Percentiles rank a stretch among this genome's conserved stretches.
Conservation (phyloP, 2,329 filamentous ascomycete genomes). For the Domatiomyces globalis region DNA sequence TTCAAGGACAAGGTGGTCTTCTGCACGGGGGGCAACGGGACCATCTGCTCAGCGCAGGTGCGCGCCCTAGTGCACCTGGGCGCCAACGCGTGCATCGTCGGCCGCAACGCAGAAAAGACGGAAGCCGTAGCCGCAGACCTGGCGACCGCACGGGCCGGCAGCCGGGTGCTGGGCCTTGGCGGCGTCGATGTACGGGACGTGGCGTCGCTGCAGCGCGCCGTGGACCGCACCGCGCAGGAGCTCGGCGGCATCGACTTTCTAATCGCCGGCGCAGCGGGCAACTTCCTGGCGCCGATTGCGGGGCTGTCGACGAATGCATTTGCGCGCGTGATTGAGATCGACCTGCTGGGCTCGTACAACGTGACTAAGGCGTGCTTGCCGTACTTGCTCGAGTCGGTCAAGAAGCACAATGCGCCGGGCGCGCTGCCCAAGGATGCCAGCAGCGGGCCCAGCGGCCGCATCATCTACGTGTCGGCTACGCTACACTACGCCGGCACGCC, state of each 20-base stretch:
- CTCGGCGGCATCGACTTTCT: conserved; percentile 83
- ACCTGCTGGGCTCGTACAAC: conserved; percentile 86
- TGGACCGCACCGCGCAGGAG: conserved; percentile 64
- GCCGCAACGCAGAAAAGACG: conserved; percentile 79
- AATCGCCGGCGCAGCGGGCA: conserved; percentile 88
- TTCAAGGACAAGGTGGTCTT: conserved; percentile 86
- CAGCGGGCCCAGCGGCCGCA: conserved; percentile 57
- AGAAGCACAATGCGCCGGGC: conserved; percentile 45
- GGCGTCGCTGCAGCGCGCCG: conserved; percentile 55
- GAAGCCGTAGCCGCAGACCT: conserved; percentile 68
- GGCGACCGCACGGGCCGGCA: conserved; percentile 58
- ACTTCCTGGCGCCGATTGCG: conserved; percentile 78
- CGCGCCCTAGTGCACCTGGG: conserved; percentile 81
- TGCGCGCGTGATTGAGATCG: conserved; percentile 91
- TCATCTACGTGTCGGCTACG: conserved; percentile 79
- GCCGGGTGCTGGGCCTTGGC: conserved; percentile 77
- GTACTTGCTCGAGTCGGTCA: conserved; percentile 61
- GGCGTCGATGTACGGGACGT: conserved; percentile 58
- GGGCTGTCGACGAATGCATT: conserved; percentile 79
- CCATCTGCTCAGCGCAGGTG: conserved; percentile 89
- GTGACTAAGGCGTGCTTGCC: conserved; percentile 85
- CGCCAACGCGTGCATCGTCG: conserved; percentile 86
- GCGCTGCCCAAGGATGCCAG: conserved; percentile 30
- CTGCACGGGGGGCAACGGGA: conserved; percentile 85
- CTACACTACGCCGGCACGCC: conserved; percentile 82